These are phyloP conservation scores for Agapanthus africanus DNA, from an alignment of 106 monocot species.

Conservation along the genomic window DNA sequence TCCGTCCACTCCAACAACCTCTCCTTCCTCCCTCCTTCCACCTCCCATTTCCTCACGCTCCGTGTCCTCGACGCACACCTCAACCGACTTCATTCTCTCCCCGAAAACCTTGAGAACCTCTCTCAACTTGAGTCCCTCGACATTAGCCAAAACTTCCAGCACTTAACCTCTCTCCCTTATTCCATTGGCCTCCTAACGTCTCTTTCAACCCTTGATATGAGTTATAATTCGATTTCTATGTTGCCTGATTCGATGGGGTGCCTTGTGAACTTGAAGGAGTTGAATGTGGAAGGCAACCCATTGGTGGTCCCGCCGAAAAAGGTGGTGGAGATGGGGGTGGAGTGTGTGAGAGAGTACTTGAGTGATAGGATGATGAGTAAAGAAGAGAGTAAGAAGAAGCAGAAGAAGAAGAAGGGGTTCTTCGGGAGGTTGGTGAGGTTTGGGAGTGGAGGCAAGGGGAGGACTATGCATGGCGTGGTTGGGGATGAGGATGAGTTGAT, in stretches of 20 bases:
- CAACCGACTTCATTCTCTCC: slow-evolving; percentile 54
- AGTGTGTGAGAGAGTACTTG: slow-evolving; percentile 34
- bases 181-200: slow-evolving; percentile 52
- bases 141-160: slow-evolving; percentile 66
- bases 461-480: neutral
- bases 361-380: slow-evolving; percentile 23
- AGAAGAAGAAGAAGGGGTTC: slow-evolving; percentile 28
- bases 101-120: slow-evolving; percentile 67
- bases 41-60: slow-evolving; percentile 58
- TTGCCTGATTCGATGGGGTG: slow-evolving; percentile 54
- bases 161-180: slow-evolving; percentile 39
- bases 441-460: slow-evolving; percentile 1
- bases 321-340: slow-evolving; percentile 33
- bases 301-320: slow-evolving; percentile 40
- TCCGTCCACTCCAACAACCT: slow-evolving; percentile 60
- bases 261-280: slow-evolving; percentile 33
- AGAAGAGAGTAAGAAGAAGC: neutral
- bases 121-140: slow-evolving; percentile 37
- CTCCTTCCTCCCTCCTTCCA: slow-evolving; percentile 43
- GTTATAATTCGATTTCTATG: slow-evolving; percentile 46
- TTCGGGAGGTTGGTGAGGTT: slow-evolving; percentile 35
- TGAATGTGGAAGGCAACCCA: slow-evolving; percentile 46
- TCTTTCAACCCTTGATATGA: slow-evolving; percentile 52
- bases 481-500: slow-evolving; percentile 16
- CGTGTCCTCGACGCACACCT: slow-evolving; percentile 48